Conservation (phyloP, 2,329 filamentous ascomycete species). For the Trichoderma pleuroti region DNA sequence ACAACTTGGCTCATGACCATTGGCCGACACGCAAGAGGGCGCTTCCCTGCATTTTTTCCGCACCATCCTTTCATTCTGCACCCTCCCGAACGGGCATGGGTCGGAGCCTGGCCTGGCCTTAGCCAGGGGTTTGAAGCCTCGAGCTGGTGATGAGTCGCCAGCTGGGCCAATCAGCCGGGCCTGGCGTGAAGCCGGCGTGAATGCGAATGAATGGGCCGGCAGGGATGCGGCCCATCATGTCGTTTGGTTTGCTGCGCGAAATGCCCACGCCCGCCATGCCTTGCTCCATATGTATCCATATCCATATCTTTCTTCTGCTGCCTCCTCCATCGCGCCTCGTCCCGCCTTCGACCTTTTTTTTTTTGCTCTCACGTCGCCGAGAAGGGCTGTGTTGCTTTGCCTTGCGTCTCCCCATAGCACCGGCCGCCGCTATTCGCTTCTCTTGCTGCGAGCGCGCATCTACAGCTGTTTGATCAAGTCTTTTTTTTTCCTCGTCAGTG, state of each 20-base stretch:
- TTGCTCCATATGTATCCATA: slow-evolving; percentile 12
- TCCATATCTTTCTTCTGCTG: background rate
- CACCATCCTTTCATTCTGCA: slow-evolving; percentile 16
- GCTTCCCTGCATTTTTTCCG: background rate
- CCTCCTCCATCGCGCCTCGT: background rate
- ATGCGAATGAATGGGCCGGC: background rate
- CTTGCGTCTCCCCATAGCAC: background rate
- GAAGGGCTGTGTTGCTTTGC: slow-evolving; percentile 11
- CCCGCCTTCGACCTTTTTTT: background rate
- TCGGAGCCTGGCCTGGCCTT: background rate
- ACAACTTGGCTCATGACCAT: background rate
- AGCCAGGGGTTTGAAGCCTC: slow-evolving; percentile 18
- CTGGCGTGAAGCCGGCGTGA: background rate
- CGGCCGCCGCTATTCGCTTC: slow-evolving; percentile 7
- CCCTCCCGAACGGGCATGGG: slow-evolving; percentile 16
- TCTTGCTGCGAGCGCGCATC: slow-evolving; percentile 5
- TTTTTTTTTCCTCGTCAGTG: background rate
- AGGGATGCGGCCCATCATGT: slow-evolving; percentile 5
- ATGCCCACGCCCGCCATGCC: background rate
- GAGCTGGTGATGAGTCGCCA: background rate
- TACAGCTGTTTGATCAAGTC: background rate
- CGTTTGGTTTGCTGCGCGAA: background rate
- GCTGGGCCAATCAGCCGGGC: background rate
- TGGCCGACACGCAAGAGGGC: background rate
- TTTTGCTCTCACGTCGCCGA: slow-evolving; percentile 9